A percentile compares a stretch with the other conserved stretches of the same genome.
Conservation (phyloP, 805 yeast species). For the Wickerhamiella parazyma region DNA sequence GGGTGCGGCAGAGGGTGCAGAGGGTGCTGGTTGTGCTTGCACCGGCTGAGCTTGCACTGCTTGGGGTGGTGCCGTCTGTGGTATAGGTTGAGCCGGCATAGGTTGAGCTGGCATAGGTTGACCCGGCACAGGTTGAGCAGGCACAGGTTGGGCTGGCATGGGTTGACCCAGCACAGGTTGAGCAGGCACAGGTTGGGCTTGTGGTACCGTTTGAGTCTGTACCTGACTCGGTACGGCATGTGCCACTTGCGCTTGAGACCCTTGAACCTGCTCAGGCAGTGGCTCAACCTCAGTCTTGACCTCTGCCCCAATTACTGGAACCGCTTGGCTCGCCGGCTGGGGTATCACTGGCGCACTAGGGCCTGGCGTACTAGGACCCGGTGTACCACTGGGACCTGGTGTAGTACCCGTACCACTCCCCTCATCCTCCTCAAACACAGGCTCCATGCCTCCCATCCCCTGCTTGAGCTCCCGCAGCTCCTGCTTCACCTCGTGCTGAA, state of each 20-base stretch:
- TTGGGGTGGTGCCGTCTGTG: conserved; percentile 2
- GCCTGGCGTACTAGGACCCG: no score
- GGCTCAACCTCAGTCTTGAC: conserved; percentile 4
- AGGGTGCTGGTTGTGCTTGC: conserved; percentile 5
- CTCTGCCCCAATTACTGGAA: not conserved
- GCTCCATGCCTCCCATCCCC: not conserved
- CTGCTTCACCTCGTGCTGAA: not conserved
- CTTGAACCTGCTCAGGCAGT: no score
- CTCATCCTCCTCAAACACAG: not conserved
- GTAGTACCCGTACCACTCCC: no score
- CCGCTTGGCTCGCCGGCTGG: not conserved
- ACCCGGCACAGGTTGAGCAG: no score
- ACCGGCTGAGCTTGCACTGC: no score
- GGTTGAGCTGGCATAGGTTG: no score
- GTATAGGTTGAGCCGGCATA: conserved; percentile 5
- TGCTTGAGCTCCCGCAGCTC: not conserved
- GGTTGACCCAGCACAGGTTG: no score
- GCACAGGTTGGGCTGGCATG: conserved; percentile 5
- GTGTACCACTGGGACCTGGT: no score
- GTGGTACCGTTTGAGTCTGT: no score
- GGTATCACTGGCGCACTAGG: not conserved
- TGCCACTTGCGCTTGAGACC: no score
- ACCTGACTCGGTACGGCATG: no score
- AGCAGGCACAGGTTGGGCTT: no score
- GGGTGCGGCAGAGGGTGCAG: conserved; percentile 7